Evolutionary conservation across 768 basidiomycete genomes (phyloP), one percentile per base, ranked within the genome.

Genomic region (Obba rivulosa): DNA sequence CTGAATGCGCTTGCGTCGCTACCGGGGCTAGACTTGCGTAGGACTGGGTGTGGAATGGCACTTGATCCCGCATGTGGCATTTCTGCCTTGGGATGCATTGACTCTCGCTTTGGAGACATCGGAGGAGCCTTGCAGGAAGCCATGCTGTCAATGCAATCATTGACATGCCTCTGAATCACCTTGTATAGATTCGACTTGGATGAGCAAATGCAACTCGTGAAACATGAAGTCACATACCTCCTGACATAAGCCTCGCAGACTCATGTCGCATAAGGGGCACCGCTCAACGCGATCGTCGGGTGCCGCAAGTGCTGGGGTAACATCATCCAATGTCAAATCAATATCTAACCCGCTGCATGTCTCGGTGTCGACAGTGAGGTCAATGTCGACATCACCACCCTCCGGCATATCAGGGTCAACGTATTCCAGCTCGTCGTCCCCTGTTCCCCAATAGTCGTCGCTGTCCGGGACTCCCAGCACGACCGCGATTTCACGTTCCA

Each of bases 401-500:
- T 67, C 61, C 16, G 64, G 66, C 35, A 20, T 45, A 25, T 59
- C 57, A 38, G 65, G 59, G n/a, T 66, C 65, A 46, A 67, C 58
- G 17, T 64, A 55, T 49, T 62, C 65, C 7, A 74, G 62, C 62
- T 85, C 90, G 54, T 92, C 90, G 55, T 91, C 88, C 10, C 79
- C 86, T 57, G 70, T 80, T 37, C 71, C 78, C 87, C 88, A 90
- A 7, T 81, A 80, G 25, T 76, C 75, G 16, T 69, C 70, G 21
- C 55, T 60, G 13, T 31, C 28, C 13, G 28, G 28, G 5, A 31
- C 13, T 13, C 13, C 28, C 28, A 31, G 28, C 5, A 46, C 41
- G 9, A 55, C 13, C 9, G 40, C 35, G 13, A 23, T 23, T 18
- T 46, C 48, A 2, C 10, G 9, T 24, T 13, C 11, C 8, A 8